phyloP scores from a whole-genome alignment of 2,329 filamentous ascomycete genomes.

The Nemania abortiva region DNA sequence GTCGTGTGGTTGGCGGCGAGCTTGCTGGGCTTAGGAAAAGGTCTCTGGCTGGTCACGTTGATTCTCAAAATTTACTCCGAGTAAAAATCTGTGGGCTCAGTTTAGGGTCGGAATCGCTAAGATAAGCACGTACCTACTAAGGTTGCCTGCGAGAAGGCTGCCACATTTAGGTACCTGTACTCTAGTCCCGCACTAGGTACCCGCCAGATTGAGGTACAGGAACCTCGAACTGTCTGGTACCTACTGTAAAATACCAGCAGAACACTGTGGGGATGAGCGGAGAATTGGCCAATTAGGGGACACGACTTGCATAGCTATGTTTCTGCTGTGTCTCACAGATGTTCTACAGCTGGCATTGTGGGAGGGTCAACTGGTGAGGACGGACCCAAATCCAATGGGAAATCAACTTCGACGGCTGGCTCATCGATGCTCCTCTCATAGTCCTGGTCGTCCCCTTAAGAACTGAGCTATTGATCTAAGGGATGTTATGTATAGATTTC shows the following conservation, averaged over 20 bases:
- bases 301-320: background rate
- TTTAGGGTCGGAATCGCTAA: constrained; percentile 46
- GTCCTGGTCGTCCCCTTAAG: background rate
- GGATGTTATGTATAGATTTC: background rate
- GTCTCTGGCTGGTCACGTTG: constrained; percentile 32
- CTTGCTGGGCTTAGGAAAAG: constrained; percentile 42
- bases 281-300: constrained; percentile 47
- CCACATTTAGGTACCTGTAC: constrained; percentile 3
- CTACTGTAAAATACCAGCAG: background rate
- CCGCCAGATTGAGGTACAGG: constrained; percentile 1
- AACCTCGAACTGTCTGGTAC: background rate
- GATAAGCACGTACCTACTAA: constrained; percentile 29
- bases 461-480: background rate
- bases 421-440: no score
- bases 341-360: constrained; percentile 21
- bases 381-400: no score
- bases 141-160: background rate
- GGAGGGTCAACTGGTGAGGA: constrained; percentile 2
- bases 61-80: constrained; percentile 45
- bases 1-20: constrained; percentile 40
- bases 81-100: constrained; percentile 62
- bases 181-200: background rate
- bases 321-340: constrained; percentile 28
- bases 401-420: no score
- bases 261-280: constrained; percentile 43